Conservation (phyloP, 257 asterid species). For the Henckelia pumila region DNA sequence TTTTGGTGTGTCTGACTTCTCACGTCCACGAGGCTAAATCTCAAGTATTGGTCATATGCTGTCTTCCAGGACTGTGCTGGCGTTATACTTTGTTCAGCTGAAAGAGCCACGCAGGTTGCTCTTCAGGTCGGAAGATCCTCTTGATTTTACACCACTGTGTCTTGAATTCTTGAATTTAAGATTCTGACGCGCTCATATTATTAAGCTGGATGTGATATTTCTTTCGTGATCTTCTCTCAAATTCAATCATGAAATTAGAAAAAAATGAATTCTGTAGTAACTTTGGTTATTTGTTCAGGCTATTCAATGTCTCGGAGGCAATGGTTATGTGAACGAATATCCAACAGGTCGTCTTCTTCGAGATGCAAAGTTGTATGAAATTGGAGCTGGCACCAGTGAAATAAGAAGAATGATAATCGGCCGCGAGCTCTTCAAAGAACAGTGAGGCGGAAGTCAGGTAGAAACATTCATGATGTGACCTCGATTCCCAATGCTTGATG, state of each 20-base stretch:
- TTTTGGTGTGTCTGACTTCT: not conserved
- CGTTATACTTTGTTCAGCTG: conserved; percentile 86
- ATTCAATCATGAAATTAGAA: not conserved
- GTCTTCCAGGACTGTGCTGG: conserved; percentile 90
- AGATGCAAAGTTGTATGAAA: conserved; percentile 91
- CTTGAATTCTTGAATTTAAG: not conserved
- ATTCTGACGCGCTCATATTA: not conserved
- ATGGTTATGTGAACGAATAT: conserved; percentile 91
- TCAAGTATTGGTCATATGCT: conserved; percentile 8
- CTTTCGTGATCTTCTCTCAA: not conserved
- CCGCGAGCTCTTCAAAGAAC: conserved; percentile 73
- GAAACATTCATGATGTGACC: not conserved
- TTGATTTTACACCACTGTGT: conserved; percentile 3
- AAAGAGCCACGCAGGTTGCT: conserved; percentile 98
- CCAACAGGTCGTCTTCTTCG: conserved; percentile 94
- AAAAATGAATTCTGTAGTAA: not conserved
- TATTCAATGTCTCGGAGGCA: conserved; percentile 92
- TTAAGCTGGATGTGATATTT: conserved; percentile 5
- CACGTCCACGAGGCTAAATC: not conserved
- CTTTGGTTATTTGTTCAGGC: conserved; percentile 57
- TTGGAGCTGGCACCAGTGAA: conserved; percentile 98
- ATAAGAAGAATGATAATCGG: conserved; percentile 87
- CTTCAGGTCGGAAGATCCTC: conserved; percentile 63
- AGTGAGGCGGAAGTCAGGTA: conserved; percentile 29
- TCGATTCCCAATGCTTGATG: not conserved